Base-by-base conservation (phyloP, 768 basidiomycete genomes). In the Boletus subparvulus region DNA sequence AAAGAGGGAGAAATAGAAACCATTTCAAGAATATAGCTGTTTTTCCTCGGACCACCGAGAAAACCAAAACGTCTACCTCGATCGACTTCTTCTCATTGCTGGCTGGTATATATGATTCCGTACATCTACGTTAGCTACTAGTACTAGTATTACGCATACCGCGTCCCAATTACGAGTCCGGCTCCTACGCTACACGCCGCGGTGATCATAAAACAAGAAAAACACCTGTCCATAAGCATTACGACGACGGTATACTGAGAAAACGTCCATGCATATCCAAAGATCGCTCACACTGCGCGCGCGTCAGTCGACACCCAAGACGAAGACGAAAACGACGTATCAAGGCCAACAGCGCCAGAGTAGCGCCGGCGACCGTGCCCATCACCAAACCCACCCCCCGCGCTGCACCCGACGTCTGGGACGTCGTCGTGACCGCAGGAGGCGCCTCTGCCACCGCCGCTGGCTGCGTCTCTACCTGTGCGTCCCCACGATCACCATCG, bases 401-500 rank as follows among this genome's bases (percentile, higher is more conserved):
- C 4, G 7, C 8, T 21, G 21, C 21, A 21, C 21, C 21, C 21
- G 21, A 21, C 21, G 21, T 21, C 21, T 21, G 21, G 21, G 21
- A 2, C 21, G 21, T 21, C 21, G 21, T 70, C 55, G 70, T 57
- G 72, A 69, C 21, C 21, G 21, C 21, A 21, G 80, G 51, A 8
- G 92, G 79, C 3, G 44, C 66, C 17, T 74, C 74, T 0, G 73
- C 77, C 1, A 72, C 58, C 4, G 69, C 59, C 0, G 76, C 81
- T 1, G 88, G 79, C 69, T 97, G 95, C 2, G 71, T 72, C 47
- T 84, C 91, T n/a, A 96, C 78, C 52, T 83, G n/a, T n/a, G n/a
- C 54, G 77, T 86, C 5, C 95, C 95, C 26, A 94, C 79, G 54
- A 84, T 90, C 52, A 95, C 80, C 70, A 80, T 82, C 12, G 83